Conservation (phyloP, 352 stramenopile species). For the Phytopythium chamaehyphon region DNA sequence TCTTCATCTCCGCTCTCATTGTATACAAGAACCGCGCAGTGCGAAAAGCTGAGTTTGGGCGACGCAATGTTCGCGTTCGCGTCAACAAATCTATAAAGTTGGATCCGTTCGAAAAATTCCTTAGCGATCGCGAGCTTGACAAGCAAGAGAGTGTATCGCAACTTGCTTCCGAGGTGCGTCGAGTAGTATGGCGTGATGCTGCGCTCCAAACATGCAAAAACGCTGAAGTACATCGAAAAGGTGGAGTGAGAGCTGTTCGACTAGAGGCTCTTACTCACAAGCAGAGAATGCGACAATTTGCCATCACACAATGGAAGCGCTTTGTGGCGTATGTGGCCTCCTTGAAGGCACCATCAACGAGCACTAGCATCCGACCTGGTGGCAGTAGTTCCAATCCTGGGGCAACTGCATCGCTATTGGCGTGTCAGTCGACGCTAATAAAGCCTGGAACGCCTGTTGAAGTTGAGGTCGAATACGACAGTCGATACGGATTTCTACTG, state of each 20-base stretch:
- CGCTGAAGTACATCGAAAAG: slow-evolving; percentile 17
- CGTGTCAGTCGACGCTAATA: slow-evolving; percentile 10
- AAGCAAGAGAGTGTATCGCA: slow-evolving; percentile 58
- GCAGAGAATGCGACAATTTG: slow-evolving; percentile 21
- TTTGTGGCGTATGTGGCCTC: slow-evolving; percentile 1
- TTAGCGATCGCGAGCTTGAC: slow-evolving; percentile 27
- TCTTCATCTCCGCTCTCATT: slow-evolving; percentile 55
- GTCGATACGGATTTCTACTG: slow-evolving; percentile 46
- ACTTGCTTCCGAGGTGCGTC: slow-evolving; percentile 40
- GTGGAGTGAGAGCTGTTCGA: slow-evolving; percentile 8
- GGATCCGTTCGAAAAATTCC: slow-evolving; percentile 37
- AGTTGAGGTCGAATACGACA: slow-evolving; percentile 74
- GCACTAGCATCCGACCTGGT: slow-evolving; percentile 19
- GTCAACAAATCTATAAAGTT: slow-evolving; percentile 50
- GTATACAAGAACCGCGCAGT: slow-evolving; percentile 49
- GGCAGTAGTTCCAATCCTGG: neutral
- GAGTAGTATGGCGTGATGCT: slow-evolving; percentile 46
- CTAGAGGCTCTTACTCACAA: slow-evolving; percentile 17
- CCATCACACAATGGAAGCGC: slow-evolving; percentile 10
- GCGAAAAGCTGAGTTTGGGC: slow-evolving; percentile 68
- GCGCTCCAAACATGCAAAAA: slow-evolving; percentile 20
- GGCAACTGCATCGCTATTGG: neutral
- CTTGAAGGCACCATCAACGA: slow-evolving; percentile 2
- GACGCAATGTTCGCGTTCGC: slow-evolving; percentile 82
- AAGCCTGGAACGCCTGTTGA: slow-evolving; percentile 42